Conservation (phyloP, 371 early-diverging fungal species). For the Mortierella polycephala region DNA sequence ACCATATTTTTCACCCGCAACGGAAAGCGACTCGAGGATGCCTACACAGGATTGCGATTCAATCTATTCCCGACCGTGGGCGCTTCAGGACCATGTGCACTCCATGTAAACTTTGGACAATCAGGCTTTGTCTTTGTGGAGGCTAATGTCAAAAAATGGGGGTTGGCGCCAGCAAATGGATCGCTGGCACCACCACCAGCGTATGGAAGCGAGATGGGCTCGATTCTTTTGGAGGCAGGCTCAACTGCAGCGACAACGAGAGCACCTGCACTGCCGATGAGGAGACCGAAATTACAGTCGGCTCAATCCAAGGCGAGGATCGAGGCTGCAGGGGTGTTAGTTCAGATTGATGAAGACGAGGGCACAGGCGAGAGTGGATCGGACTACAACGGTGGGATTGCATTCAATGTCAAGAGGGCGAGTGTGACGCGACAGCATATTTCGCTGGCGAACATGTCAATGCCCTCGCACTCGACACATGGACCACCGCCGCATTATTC, state of each 20-base stretch:
- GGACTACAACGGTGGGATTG: not conserved
- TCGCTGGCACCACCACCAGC: constrained; percentile 73
- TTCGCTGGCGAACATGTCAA: constrained; percentile 22
- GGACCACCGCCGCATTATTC: constrained; percentile 30
- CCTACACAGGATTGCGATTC: constrained; percentile 46
- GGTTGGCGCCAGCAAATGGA: constrained; percentile 79
- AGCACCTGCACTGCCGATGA: constrained; percentile 14
- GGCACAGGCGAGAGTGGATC: not conserved
- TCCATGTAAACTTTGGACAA: constrained; percentile 57
- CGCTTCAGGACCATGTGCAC: constrained; percentile 51
- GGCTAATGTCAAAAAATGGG: constrained; percentile 87
- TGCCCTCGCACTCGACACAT: not conserved
- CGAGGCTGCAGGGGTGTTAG: constrained; percentile 35
- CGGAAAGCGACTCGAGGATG: constrained; percentile 51
- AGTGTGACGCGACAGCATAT: constrained; percentile 15
- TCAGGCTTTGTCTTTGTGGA: constrained; percentile 76
- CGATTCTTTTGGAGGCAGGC: constrained; percentile 59
- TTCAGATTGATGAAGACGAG: constrained; percentile 36
- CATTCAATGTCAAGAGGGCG: not conserved
- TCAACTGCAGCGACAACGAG: constrained; percentile 7
- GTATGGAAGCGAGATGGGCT: constrained; percentile 66
- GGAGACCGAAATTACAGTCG: constrained; percentile 37
- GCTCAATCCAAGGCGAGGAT: constrained; percentile 33
- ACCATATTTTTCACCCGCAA: constrained; percentile 60
- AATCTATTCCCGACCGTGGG: constrained; percentile 54